Evolutionary conservation across 129 eudicot genomes (phyloP).

Genomic region (Lactuca saligna): DNA sequence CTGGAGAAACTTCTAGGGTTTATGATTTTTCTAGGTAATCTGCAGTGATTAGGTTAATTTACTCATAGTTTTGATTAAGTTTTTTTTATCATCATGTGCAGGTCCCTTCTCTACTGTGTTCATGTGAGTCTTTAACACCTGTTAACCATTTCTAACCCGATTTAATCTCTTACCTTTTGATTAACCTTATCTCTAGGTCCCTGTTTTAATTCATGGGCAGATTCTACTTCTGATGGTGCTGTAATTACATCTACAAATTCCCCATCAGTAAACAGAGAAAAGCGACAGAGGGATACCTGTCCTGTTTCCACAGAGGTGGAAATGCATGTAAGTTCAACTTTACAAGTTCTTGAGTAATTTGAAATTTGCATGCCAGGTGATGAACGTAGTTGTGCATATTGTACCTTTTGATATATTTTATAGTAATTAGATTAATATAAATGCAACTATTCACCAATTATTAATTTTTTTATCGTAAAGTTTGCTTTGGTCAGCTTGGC

Average conservation of each 20-base stretch:
- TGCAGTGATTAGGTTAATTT: neutral
- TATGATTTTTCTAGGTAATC: neutral
- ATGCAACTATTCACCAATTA: neutral
- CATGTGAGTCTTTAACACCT: slow-evolving; percentile 57
- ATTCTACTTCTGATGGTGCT: slow-evolving; percentile 39
- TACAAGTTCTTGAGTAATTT: neutral
- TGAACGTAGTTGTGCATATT: no score
- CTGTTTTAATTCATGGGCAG: slow-evolving; percentile 77
- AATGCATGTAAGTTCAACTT: slow-evolving; percentile 44
- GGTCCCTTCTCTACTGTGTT: slow-evolving; percentile 92
- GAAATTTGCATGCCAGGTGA: no score
- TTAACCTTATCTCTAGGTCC: slow-evolving; percentile 52
- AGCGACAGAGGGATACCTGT: slow-evolving; percentile 68
- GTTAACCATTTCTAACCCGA: neutral
- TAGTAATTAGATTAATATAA: no score
- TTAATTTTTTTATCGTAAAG: slow-evolving; percentile 35
- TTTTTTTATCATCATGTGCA: slow-evolving; percentile 16
- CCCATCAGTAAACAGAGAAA: slow-evolving; percentile 56
- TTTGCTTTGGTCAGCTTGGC: slow-evolving; percentile 74
- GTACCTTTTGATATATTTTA: no score
- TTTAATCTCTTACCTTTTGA: neutral
- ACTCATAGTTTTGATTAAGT: neutral
- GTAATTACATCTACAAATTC: slow-evolving; percentile 15
- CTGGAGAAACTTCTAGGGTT: slow-evolving; percentile 13
- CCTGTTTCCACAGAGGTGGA: slow-evolving; percentile 50